These are phyloP conservation scores for Carex cristatella DNA, from an alignment of 176 grass and related monocot genomes.

Conservation along the genomic window DNA sequence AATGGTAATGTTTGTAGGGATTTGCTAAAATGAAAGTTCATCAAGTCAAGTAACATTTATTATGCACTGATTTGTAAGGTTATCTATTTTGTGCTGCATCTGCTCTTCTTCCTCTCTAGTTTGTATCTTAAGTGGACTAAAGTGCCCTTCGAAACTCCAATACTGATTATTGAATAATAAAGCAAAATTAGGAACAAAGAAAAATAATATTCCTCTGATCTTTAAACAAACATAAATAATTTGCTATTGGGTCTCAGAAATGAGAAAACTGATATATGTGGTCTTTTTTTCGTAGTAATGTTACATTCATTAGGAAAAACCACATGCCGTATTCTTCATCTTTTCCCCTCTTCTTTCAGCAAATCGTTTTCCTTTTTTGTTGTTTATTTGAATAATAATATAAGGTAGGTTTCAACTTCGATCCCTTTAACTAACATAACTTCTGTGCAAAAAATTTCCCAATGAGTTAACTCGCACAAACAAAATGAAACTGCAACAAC, in stretches of 20 bases:
- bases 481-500: neutral
- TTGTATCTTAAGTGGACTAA: neutral
- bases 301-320: neutral
- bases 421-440: neutral
- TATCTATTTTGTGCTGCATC: neutral
- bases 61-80: neutral
- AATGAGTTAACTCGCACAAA: neutral
- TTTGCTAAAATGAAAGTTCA: neutral
- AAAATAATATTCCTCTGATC: neutral
- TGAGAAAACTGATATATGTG: neutral
- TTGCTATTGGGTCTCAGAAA: neutral
- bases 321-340: neutral
- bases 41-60: neutral
- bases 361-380: neutral
- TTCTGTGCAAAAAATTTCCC: neutral
- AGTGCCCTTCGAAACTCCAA: neutral
- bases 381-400: neutral
- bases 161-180: neutral
- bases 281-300: neutral
- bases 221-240: neutral
- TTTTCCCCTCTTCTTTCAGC: neutral
- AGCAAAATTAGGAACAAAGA: neutral
- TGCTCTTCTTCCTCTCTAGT: neutral
- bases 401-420: neutral
- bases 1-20: neutral